Conservation (phyloP, 768 basidiomycete genomes). For the Leccinum boreale region DNA sequence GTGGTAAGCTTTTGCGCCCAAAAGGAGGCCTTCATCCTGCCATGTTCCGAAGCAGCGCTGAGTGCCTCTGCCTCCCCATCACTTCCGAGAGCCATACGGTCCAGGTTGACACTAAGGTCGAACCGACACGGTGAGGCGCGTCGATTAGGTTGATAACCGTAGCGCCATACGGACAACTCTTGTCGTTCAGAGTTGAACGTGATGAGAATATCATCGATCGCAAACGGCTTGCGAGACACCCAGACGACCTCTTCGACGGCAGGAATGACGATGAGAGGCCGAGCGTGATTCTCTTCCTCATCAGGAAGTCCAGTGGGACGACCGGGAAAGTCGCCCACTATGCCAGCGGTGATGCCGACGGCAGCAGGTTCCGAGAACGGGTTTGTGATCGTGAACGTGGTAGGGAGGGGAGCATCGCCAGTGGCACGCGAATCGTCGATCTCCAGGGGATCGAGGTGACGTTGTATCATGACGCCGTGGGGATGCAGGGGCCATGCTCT, state of each 20-base stretch:
- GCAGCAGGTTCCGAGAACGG: constrained; percentile 73
- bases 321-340: constrained; percentile 43
- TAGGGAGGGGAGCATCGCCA: constrained; percentile 70
- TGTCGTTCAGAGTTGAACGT: constrained; percentile 55
- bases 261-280: constrained; percentile 52
- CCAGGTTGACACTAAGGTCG: constrained; percentile 58
- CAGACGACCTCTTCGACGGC: constrained; percentile 65
- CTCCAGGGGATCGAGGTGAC: constrained; percentile 66
- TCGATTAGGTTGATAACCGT: constrained; percentile 48
- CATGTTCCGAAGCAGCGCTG: constrained; percentile 48
- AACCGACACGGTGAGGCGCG: constrained; percentile 49
- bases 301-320: constrained; percentile 43
- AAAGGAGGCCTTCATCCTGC: constrained; percentile 65
- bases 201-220: constrained; percentile 49
- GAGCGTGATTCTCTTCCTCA: constrained; percentile 50
- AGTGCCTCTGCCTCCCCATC: constrained; percentile 41
- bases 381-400: constrained; percentile 74
- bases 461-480: constrained; percentile 76
- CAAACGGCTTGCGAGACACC: constrained; percentile 45
- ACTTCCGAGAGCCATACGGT: constrained; percentile 64
- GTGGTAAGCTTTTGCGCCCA: constrained; percentile 67
- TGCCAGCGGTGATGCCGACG: constrained; percentile 64
- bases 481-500: constrained; percentile 77
- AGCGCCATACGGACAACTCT: constrained; percentile 68
- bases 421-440: constrained; percentile 61